Base-by-base conservation (phyloP, 257 asterid species). In the Cruciata laevipes region DNA sequence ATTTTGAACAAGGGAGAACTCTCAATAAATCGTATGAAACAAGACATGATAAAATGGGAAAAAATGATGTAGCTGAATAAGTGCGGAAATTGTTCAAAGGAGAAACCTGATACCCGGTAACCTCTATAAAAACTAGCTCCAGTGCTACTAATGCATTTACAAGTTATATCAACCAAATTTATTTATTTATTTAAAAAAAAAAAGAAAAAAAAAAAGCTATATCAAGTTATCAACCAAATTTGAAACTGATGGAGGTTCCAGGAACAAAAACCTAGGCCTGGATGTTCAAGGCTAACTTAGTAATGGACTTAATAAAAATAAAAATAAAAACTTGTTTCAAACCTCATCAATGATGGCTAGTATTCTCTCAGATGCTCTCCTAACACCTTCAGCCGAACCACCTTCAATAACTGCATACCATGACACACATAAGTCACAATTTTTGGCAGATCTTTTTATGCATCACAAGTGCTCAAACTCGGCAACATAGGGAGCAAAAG, bases 401-500 rank as follows among this genome's bases (percentile, higher is more conserved):
- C 99, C 95, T 84, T 93, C 89, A 63, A 90, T 81, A 71, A 74
- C 97, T 93, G 91, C 82, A 80, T 77, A 37, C 74, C 70, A 71
- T 64, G 68, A 73, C 75, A 27, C 61, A 33, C 61, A 25, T 13
- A 62, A n/a, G 52, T 20, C 32, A 63, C 18, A 32, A 37, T 24
- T 16, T 56, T 74, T 65, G 66, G 20, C 33, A 65, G 61, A 7
- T n/a, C 13, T 6, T 9, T 17, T 6, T 38, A 65, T 52, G 49
- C 56, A 71, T 67, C 69, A 42, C 16, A 40, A 31, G 31, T 63
- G 9, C 58, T 25, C 25, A 68, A 20, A 57, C 61, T 33, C 18
- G 64, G 42, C 40, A 12, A 30, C 52, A 24, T 3, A 55, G 30
- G 44, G 35, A 71, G 11, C 44, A 53, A 52, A 51, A 40, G 60